phyloP scores from a whole-genome alignment of 2,329 filamentous ascomycete genomes.

The Epichloe sp. region DNA sequence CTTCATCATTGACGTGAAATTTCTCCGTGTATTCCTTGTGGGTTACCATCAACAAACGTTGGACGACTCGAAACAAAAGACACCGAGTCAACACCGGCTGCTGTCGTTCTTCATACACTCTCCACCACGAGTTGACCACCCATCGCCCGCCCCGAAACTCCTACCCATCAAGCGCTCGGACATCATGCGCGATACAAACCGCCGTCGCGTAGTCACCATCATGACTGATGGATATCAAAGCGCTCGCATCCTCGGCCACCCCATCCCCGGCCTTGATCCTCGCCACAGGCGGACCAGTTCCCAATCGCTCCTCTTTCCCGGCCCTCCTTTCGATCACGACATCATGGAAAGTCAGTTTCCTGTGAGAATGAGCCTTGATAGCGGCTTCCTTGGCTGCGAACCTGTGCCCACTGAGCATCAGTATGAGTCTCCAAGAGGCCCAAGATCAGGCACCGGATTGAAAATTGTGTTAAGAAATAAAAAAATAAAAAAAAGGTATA shows the following conservation, averaged over 20 bases:
- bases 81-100: too few species aligned
- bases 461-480: not conserved
- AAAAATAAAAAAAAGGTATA: not conserved
- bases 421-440: too few species aligned
- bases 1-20: too few species aligned
- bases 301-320: conserved; percentile 14
- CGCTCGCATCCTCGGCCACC: conserved; percentile 35
- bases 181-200: conserved; percentile 41
- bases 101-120: too few species aligned
- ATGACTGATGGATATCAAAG: conserved; percentile 71
- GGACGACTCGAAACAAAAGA: too few species aligned
- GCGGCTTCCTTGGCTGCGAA: conserved; percentile 66
- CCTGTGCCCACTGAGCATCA: conserved; percentile 18
- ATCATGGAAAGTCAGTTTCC: conserved; percentile 47
- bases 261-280: conserved; percentile 22
- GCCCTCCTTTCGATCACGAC: conserved; percentile 31
- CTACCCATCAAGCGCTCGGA: not conserved
- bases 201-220: conserved; percentile 72
- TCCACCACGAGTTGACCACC: not conserved
- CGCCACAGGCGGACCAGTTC: conserved; percentile 31
- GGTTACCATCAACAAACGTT: too few species aligned
- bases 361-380: conserved; percentile 56
- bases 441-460: too few species aligned
- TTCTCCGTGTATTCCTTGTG: too few species aligned
- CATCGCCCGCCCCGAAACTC: not conserved